Evolutionary conservation across 75 land plant genomes (phyloP).

Genomic region (Pseudotsuga menziesii): DNA sequence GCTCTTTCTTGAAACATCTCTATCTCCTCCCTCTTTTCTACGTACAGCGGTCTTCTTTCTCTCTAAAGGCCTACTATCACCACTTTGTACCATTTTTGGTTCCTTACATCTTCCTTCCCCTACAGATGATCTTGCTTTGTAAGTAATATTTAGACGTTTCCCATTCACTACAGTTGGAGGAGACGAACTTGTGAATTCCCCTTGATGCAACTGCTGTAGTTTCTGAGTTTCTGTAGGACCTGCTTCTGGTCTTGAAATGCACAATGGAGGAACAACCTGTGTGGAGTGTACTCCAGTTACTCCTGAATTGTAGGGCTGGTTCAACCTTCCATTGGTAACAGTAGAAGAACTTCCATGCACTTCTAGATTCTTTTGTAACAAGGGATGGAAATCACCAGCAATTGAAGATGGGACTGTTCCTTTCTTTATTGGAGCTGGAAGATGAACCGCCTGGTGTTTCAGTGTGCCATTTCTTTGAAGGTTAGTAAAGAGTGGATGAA

Average conservation of each 20-base stretch:
- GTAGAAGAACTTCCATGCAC: not conserved
- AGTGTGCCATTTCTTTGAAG: constrained; percentile 25
- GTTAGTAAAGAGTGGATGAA: constrained; percentile 44
- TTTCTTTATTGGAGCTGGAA: constrained; percentile 2
- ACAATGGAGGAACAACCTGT: not conserved
- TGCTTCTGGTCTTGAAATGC: constrained; percentile 1
- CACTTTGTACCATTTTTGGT: not conserved
- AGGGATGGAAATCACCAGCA: constrained; percentile 5
- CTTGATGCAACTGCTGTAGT: not conserved
- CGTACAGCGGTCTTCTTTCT: not conserved
- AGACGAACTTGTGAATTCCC: not conserved
- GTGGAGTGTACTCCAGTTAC: not conserved
- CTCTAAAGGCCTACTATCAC: not conserved
- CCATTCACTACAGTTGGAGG: not conserved
- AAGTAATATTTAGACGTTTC: not conserved
- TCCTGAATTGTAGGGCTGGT: constrained; percentile 4
- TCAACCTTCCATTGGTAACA: not conserved
- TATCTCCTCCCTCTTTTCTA: not conserved
- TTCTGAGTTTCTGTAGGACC: not conserved
- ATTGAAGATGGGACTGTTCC: not conserved
- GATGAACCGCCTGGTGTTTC: not conserved
- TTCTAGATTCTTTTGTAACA: constrained; percentile 9
- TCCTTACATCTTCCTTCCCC: not conserved
- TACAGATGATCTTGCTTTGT: not conserved
- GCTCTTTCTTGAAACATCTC: not conserved